Conservation (phyloP, 2,329 filamentous ascomycete species). For the Aspergillus glaucus region DNA sequence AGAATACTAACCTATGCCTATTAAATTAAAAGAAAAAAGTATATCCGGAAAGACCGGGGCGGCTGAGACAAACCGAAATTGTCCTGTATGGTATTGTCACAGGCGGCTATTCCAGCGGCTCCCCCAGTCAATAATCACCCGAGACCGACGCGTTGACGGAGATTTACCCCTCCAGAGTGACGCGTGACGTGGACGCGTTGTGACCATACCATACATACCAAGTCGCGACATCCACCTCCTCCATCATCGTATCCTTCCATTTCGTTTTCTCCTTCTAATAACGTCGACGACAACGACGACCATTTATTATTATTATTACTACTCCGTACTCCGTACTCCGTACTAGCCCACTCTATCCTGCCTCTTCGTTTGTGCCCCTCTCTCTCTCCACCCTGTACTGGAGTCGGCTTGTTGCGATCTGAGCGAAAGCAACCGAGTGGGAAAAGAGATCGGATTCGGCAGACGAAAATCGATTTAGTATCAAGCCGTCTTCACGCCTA, state of each 20-base stretch:
- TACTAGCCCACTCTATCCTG: no score
- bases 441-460: background rate
- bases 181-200: constrained; percentile 10
- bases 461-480: background rate
- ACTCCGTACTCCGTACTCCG: no score
- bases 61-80: background rate
- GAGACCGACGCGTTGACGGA: background rate
- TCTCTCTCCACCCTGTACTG: constrained; percentile 8
- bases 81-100: background rate
- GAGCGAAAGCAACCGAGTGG: background rate
- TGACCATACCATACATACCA: constrained; percentile 24
- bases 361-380: no score
- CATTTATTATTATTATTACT: no score
- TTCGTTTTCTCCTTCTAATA: constrained; percentile 5
- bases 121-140: background rate
- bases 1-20: no score
- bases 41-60: background rate
- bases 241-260: constrained; percentile 11
- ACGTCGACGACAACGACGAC: background rate
- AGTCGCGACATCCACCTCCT: constrained; percentile 14
- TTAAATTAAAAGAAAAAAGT: no score
- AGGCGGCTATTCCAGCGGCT: background rate
- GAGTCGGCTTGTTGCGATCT: background rate
- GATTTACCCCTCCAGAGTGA: background rate
- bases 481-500: background rate